Evolutionary conservation across 2,329 filamentous ascomycete species (phyloP), one percentile per base, ranked within the genome.

Genomic region (Aureobasidium sp.): DNA sequence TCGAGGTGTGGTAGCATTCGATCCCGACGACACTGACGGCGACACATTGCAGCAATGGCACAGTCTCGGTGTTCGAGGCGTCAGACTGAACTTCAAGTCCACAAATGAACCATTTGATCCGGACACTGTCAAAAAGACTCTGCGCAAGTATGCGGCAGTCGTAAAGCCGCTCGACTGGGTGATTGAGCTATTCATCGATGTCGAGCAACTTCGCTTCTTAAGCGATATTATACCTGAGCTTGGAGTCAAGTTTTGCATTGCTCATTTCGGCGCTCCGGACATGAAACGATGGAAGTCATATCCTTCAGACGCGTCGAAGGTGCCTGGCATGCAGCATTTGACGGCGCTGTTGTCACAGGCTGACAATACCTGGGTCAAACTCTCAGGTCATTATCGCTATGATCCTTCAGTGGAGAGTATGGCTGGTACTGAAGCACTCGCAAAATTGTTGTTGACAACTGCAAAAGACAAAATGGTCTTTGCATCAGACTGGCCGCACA

Each of bases 401-500:
- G 79, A 77, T 49, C 70, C 74, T 45, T 75, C 80, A 57, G 69
- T 72, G 6, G 67, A 76, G 27, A 74, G 79, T 62, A 72, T 71
- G 32, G 75, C 81, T 49, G 39, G 59, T 3, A 65, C 83, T 3
- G 76, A 81, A 58, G 75, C 75, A 2, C 70, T 86, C 42, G 78
- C 77, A 8, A 72, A 69, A 13, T 79, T 84, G 65, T 70, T 85
- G 9, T 66, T 85, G 36, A 69, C 69, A 3, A 70, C 76, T 5
- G 78, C 76, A 11, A 75, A 74, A 2, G 70, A 76, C 21, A 73
- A 77, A 16, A 73, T 83, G 10, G 77, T 86, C 0, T 86, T 84
- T 69, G 83, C 82, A 1, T 84, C 82, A 0, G 84, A 86, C 66
- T 86, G 84, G 84, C 84, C 84, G 25, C 83, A 86, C 69, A 87